phyloP scores from a whole-genome alignment of 1,139 yeast genomes.

The Taphrina communis region DNA sequence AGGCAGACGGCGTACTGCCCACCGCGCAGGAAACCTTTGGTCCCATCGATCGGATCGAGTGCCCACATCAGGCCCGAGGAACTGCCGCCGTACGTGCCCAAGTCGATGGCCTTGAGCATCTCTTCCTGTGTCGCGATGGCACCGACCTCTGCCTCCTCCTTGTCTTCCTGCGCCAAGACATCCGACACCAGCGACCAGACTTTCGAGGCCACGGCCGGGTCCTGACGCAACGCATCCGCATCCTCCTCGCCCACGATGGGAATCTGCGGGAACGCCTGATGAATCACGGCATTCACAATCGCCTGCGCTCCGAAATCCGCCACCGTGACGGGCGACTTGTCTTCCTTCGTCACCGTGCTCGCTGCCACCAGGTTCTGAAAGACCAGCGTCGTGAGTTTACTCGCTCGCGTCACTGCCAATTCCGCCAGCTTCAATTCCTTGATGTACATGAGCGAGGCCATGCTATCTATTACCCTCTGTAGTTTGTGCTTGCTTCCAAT shows the following conservation, averaged over 20 bases:
- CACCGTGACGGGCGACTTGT: constrained; percentile 94
- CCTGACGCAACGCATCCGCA: constrained; percentile 65
- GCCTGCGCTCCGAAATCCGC: constrained; percentile 98
- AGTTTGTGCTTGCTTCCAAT: too few species aligned
- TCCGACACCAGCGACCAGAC: constrained; percentile 51
- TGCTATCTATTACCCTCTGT: neutral
- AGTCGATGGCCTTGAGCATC: constrained; percentile 71
- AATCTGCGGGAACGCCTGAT: constrained; percentile 78
- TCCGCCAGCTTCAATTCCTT: constrained; percentile 35
- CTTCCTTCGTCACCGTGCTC: constrained; percentile 74
- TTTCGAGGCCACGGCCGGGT: constrained; percentile 56
- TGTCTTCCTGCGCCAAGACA: constrained; percentile 48
- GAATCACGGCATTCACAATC: constrained; percentile 80
- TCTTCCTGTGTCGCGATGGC: constrained; percentile 57
- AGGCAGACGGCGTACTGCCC: constrained; percentile 97
- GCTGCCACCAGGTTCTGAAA: constrained; percentile 63
- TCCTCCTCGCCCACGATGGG: constrained; percentile 95
- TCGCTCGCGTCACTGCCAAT: constrained; percentile 83
- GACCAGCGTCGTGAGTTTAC: constrained; percentile 73
- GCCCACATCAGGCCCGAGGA: constrained; percentile 68
- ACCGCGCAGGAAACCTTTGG: constrained; percentile 93
- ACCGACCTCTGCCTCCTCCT: constrained; percentile 49
- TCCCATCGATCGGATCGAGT: constrained; percentile 96
- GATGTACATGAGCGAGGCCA: constrained; percentile 33
- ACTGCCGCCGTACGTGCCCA: constrained; percentile 56